Percentiles rank a stretch among this genome's conserved stretches.
Conservation (phyloP, 2,329 filamentous ascomycete genomes). For the Fusarium hainanense region DNA sequence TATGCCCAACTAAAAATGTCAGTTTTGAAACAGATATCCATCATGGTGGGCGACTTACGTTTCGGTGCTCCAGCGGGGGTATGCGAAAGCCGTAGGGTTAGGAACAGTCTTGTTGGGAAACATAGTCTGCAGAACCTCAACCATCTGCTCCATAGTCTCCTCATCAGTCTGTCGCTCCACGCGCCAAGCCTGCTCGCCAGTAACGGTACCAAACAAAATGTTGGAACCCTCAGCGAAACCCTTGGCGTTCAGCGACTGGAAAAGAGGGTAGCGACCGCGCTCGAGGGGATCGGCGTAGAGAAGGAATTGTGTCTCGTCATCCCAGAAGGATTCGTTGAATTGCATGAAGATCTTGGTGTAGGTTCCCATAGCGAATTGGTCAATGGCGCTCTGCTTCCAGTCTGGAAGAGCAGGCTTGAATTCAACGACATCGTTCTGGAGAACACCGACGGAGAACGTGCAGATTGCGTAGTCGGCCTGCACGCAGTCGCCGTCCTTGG, state of each 20-base stretch:
- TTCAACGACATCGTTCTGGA: slow-evolving; percentile 69
- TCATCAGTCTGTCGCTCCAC: slow-evolving; percentile 70
- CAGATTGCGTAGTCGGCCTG: slow-evolving; percentile 71
- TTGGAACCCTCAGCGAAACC: slow-evolving; percentile 70
- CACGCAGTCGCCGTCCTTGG: slow-evolving; percentile 64
- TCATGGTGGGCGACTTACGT: slow-evolving; percentile 37
- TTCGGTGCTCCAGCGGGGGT: slow-evolving; percentile 55
- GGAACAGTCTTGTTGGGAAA: slow-evolving; percentile 67
- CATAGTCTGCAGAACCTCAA: slow-evolving; percentile 70
- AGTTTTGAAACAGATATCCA: background rate
- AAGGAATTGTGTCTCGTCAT: slow-evolving; percentile 55
- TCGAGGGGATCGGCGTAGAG: slow-evolving; percentile 57
- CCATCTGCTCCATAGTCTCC: slow-evolving; percentile 65
- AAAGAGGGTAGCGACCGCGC: slow-evolving; percentile 65
- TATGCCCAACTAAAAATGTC: slow-evolving; percentile 54
- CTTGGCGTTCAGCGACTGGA: slow-evolving; percentile 68
- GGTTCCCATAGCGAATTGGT: slow-evolving; percentile 74
- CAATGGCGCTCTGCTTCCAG: slow-evolving; percentile 74
- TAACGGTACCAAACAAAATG: slow-evolving; percentile 71
- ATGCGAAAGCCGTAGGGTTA: slow-evolving; percentile 69
- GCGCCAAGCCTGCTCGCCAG: slow-evolving; percentile 52
- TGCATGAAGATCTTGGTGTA: slow-evolving; percentile 81
- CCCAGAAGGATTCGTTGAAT: slow-evolving; percentile 75
- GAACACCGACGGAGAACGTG: slow-evolving; percentile 75
- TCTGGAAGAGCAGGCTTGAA: slow-evolving; percentile 69